phyloP scores from a whole-genome alignment of 139 green algal genomes.

The Tetratostichococcus sp. region DNA sequence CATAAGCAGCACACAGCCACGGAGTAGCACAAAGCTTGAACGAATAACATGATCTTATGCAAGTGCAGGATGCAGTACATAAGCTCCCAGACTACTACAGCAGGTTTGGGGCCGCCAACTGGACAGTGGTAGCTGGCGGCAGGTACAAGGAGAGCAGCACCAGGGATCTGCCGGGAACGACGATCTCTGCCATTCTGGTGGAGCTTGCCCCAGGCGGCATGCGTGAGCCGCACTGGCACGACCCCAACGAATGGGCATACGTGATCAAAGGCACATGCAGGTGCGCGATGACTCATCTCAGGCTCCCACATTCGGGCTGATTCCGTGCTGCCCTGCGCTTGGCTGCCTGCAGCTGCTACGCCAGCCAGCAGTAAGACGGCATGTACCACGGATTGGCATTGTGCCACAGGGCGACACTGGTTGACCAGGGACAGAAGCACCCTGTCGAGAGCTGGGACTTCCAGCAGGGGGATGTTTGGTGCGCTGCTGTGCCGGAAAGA shows the following conservation, averaged over 20 bases:
- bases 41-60: no score
- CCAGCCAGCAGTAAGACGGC: no score
- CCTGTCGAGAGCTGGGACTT: conserved; percentile 5
- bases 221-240: conserved; percentile 22
- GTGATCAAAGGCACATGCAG: conserved; percentile 14
- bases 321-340: no score
- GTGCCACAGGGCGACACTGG: conserved; percentile 6
- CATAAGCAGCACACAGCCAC: no score
- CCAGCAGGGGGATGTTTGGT: background rate
- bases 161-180: background rate
- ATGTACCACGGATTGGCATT: no score
- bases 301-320: no score
- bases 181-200: conserved; percentile 4
- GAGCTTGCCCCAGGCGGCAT: conserved; percentile 6
- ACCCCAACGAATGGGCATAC: conserved; percentile 11
- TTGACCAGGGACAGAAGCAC: background rate
- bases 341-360: no score
- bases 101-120: background rate
- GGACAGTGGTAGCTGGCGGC: background rate
- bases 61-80: no score
- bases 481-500: background rate
- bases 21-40: no score
- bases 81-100: background rate
- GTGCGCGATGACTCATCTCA: no score
- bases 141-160: background rate